A percentile compares a stretch with the other conserved stretches of the same genome.
These are phyloP conservation scores for Saccharomyces paradoxus DNA, from an alignment of 805 yeast genomes.

Conservation along the genomic window DNA sequence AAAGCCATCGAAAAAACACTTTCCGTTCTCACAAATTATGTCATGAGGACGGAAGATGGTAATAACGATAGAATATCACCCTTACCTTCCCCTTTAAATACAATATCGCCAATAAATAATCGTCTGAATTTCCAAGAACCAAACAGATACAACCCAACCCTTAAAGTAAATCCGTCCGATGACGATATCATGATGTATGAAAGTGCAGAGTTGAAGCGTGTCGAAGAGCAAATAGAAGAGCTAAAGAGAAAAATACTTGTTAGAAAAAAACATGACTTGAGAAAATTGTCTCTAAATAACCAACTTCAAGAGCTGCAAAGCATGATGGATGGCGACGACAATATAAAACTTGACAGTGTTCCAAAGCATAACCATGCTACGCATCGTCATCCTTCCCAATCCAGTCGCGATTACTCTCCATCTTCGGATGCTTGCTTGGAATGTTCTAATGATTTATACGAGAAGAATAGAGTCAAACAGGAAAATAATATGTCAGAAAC, in stretches of 20 bases:
- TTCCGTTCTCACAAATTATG: background rate
- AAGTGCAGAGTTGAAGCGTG: conserved; percentile 28
- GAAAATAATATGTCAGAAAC: background rate
- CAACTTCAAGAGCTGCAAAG: conserved; percentile 24
- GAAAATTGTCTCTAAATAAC: conserved; percentile 29
- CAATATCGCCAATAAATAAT: background rate
- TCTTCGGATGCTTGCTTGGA: background rate
- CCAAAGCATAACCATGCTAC: background rate
- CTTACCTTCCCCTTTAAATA: background rate
- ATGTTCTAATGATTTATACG: background rate
- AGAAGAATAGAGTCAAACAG: background rate
- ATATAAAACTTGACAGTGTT: background rate
- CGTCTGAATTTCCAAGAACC: conserved; percentile 13
- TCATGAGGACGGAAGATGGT: background rate
- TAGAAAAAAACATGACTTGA: conserved; percentile 31
- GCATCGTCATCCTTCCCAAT: background rate
- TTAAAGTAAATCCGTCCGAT: conserved; percentile 18
- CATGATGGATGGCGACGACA: conserved; percentile 13
- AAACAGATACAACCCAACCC: conserved; percentile 3
- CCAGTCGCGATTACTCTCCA: conserved; percentile 2
- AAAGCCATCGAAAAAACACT: background rate
- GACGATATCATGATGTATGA: conserved; percentile 31
- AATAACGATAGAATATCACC: background rate
- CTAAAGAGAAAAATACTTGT: conserved; percentile 28
- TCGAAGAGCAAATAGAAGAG: conserved; percentile 29